phyloP scores from a whole-genome alignment of 2,329 filamentous ascomycete genomes.

The Arthrobotrys iridis region DNA sequence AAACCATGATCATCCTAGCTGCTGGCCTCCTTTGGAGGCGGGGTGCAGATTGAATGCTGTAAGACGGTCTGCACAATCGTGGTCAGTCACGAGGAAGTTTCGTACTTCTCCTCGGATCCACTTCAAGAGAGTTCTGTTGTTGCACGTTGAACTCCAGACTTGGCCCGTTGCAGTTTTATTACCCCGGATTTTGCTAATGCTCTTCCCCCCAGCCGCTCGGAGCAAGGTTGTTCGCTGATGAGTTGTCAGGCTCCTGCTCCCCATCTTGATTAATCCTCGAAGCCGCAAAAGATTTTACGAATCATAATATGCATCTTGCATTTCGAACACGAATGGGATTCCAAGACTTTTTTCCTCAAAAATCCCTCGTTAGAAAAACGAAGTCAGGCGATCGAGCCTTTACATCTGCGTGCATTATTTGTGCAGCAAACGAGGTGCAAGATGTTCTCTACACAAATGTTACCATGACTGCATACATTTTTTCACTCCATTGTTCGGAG shows the following conservation, averaged over 20 bases:
- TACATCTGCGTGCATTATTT: conserved; percentile 54
- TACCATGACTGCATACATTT: conserved; percentile 52
- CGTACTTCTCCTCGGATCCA: conserved; percentile 51
- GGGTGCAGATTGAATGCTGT: conserved; percentile 53
- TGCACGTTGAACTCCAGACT: conserved; percentile 46
- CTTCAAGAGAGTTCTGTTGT: conserved; percentile 34
- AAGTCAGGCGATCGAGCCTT: conserved; percentile 53
- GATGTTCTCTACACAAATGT: conserved; percentile 44
- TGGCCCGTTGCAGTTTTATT: conserved; percentile 53
- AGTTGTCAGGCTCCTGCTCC: conserved; percentile 49
- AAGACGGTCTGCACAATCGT: conserved; percentile 54
- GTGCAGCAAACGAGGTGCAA: conserved; percentile 53
- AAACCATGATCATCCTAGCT: conserved; percentile 43
- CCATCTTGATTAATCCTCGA: conserved; percentile 45
- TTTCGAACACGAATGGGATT: conserved; percentile 53
- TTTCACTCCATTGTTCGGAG: conserved; percentile 40
- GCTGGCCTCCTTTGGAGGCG: conserved; percentile 44
- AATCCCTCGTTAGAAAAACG: conserved; percentile 52
- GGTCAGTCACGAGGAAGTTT: conserved; percentile 53
- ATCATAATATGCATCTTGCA: conserved; percentile 54
- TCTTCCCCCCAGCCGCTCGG: conserved; percentile 37
- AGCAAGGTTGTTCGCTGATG: conserved; percentile 54
- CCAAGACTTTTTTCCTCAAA: conserved; percentile 37
- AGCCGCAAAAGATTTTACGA: conserved; percentile 50
- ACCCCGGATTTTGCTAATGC: conserved; percentile 54